Evolutionary conservation across 345 rosid species (phyloP), one percentile per base, ranked within the genome.

Genomic region (Gossypioides kirkii): DNA sequence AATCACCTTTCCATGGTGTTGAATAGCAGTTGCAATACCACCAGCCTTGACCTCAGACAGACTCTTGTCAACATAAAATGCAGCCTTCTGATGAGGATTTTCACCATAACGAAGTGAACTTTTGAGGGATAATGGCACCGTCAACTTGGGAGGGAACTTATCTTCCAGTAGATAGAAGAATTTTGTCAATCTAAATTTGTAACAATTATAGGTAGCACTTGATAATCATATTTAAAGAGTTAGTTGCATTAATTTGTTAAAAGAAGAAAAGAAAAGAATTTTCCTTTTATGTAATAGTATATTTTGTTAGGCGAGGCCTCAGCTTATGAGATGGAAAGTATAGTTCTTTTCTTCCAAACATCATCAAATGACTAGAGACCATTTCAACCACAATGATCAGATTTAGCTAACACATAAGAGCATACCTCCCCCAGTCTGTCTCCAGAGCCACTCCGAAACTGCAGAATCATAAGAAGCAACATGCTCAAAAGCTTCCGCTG

Each of bases 371-470:
- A 66, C 18, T 41, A 45, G 42, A 62, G 13, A 38, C 32, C 20
- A 66, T 46, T 66, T 66, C 70, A 10, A 46, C 13, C 3, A 49
- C 16, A 49, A 4, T 49, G 25, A 68, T 59, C 72, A 69, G n/a
- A 36, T 42, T 20, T 50, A 25, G 22, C 55, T 50, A 50, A 28
- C 20, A 18, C 2, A 17, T 58, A 23, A 58, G 61, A 54, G 10
- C 55, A 38, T 84, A 95, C 98, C 90, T 82, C 83, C 91, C 11
- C 50, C 85, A 32, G 91, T 85, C 73, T 90, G 97, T 77, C 84
- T 89, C 98, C 98, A 93, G 2, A 95, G 86, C 98, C 99, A 91
- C 82, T 95, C 97, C 78, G 88, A 95, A 80, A 93, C 91, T 43
- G 96, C 94, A 9, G 97, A 88, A 86, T 93, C 99, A 83, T 91